phyloP scores from a whole-genome alignment of 495 filamentous ascomycete genomes.

The Margaritispora aquatica region DNA sequence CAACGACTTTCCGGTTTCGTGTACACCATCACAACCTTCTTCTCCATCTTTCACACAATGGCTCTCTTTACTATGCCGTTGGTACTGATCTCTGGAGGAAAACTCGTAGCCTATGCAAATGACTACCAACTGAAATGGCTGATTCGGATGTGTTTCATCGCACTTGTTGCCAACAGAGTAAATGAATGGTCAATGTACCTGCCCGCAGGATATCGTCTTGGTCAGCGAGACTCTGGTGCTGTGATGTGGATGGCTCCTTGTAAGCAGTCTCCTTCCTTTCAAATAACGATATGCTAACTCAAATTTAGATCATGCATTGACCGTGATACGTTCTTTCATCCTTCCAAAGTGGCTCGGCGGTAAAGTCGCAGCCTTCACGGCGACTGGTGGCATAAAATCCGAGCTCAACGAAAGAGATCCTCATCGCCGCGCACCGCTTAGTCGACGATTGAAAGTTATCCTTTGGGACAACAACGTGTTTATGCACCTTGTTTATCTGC shows the following conservation, averaged over 20 bases:
- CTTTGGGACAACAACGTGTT: constrained; percentile 3
- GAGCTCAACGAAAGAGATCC: constrained; percentile 14
- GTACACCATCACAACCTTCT: constrained; percentile 35
- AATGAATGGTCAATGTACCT: constrained; percentile 36
- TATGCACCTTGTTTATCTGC: constrained; percentile 29
- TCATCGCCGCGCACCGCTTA: background rate
- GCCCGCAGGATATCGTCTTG: constrained; percentile 37
- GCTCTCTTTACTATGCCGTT: constrained; percentile 38
- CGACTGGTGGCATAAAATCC: constrained; percentile 7
- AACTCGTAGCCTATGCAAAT: constrained; percentile 35
- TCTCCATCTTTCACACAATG: constrained; percentile 32
- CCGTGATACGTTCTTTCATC: constrained; percentile 37
- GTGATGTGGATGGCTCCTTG: constrained; percentile 43
- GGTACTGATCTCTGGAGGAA: constrained; percentile 34
- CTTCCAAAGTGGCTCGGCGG: constrained; percentile 34
- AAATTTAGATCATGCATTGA: constrained; percentile 26
- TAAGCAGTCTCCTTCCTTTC: constrained; percentile 9
- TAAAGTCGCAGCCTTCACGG: background rate
- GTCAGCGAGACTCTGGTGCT: constrained; percentile 34
- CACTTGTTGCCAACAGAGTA: constrained; percentile 32
- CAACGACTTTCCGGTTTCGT: constrained; percentile 25
- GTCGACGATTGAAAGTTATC: constrained; percentile 5
- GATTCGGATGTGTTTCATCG: constrained; percentile 36
- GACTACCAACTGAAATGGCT: constrained; percentile 37
- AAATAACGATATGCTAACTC: too few relatives aligned